Conservation (phyloP, 208 protist genomes). For the Leishmania arabica region DNA sequence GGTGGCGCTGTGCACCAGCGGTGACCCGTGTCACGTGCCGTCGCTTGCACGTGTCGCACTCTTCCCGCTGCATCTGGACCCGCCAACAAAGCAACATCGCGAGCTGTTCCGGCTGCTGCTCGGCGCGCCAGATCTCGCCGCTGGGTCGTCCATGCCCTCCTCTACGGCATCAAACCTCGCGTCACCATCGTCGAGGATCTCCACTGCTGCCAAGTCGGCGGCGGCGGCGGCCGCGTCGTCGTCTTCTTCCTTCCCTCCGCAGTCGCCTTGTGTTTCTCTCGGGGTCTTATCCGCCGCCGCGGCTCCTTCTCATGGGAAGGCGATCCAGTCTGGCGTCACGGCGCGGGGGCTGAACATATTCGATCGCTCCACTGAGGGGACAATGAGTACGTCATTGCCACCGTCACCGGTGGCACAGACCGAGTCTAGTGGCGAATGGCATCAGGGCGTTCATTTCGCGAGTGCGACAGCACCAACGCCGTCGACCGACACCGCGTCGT, state of each 20-base stretch:
- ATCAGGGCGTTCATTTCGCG: neutral
- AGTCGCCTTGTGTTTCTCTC: neutral
- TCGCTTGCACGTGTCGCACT: slow-evolving; percentile 67
- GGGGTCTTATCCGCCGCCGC: neutral
- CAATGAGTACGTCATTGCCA: neutral
- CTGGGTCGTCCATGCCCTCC: neutral
- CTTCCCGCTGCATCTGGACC: slow-evolving; percentile 89
- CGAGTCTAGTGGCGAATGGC: neutral
- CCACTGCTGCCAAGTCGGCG: neutral
- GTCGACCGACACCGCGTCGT: neutral
- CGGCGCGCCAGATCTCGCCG: slow-evolving; percentile 35
- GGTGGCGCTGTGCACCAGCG: slow-evolving; percentile 15
- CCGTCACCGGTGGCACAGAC: neutral
- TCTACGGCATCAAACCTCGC: neutral
- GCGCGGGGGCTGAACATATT: slow-evolving; percentile 6
- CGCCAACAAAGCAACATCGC: slow-evolving; percentile 82
- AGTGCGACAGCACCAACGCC: neutral
- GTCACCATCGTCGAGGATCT: neutral
- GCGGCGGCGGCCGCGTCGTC: neutral
- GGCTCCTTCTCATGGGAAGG: neutral
- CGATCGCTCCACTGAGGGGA: neutral
- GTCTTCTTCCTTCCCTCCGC: neutral
- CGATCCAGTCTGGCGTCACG: neutral
- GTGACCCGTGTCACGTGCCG: slow-evolving; percentile 31
- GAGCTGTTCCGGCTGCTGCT: slow-evolving; percentile 86